Percentiles rank a stretch among this genome's conserved stretches.
phyloP scores from a whole-genome alignment of 768 basidiomycete species.

The Suillus discolor region DNA sequence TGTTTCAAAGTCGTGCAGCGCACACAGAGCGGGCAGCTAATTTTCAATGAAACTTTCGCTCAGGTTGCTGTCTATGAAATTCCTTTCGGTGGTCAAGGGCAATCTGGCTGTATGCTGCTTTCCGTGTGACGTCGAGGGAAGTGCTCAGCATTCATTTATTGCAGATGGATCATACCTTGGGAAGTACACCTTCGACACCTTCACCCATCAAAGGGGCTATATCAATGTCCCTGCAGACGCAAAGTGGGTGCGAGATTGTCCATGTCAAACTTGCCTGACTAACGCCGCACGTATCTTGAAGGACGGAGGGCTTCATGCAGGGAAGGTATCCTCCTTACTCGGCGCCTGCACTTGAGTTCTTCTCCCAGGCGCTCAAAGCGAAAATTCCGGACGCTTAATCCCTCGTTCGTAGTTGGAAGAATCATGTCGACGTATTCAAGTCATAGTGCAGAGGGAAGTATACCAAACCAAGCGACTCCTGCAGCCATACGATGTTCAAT shows the following conservation, averaged over 20 bases:
- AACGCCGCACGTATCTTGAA: constrained; percentile 18
- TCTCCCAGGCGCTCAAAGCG: neutral
- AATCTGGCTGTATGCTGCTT: constrained; percentile 54
- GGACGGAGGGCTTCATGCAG: constrained; percentile 51
- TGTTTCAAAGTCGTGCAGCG: constrained; percentile 43
- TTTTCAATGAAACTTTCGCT: constrained; percentile 56
- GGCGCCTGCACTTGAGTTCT: neutral
- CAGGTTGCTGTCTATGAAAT: constrained; percentile 42
- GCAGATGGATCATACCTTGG: constrained; percentile 50
- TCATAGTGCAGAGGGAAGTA: neutral
- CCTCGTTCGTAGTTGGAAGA: neutral
- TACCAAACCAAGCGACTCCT: too few species aligned
- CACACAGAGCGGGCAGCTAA: constrained; percentile 46
- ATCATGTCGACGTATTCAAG: neutral
- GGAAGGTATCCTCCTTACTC: constrained; percentile 66
- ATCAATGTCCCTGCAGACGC: constrained; percentile 56
- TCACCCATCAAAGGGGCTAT: constrained; percentile 45
- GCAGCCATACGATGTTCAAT: too few species aligned
- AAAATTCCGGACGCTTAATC: neutral
- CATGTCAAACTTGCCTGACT: neutral
- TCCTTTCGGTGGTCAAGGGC: constrained; percentile 54
- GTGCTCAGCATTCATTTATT: too few species aligned
- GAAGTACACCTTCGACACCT: constrained; percentile 52
- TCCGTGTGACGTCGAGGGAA: neutral
- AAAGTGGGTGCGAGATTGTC: constrained; percentile 18